A percentile compares a stretch with the other conserved stretches of the same genome.
Evolutionary conservation across 345 rosid genomes (phyloP).

Genomic region (Angophora floribunda): DNA sequence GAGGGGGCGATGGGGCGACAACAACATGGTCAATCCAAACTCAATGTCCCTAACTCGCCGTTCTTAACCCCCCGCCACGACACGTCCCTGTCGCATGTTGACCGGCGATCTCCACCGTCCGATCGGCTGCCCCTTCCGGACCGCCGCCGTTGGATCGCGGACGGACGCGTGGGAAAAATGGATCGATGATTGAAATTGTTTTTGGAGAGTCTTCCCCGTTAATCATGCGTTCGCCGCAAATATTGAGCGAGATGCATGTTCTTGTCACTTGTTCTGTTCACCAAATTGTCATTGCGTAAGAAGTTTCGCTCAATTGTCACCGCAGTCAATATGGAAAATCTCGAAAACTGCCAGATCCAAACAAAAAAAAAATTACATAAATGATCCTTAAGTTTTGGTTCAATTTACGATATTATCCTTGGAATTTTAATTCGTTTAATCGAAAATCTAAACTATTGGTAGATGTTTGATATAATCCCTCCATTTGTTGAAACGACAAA

Average conservation of each 20-base stretch:
- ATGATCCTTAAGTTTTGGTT: rapidly evolving
- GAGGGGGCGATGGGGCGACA: neutral
- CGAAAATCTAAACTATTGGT: neutral
- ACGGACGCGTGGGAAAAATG: neutral
- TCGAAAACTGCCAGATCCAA: neutral
- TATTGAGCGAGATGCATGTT: neutral
- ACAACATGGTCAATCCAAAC: neutral
- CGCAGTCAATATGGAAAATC: neutral
- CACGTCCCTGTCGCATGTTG: neutral
- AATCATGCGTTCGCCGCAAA: neutral
- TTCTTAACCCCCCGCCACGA: neutral
- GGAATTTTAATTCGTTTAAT: neutral
- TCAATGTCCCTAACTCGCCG: neutral
- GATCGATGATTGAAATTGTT: neutral
- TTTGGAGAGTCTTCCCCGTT: neutral
- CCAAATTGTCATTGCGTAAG: neutral
- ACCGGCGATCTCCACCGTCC: neutral
- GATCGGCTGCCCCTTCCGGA: neutral
- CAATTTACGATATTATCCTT: rapidly evolving
- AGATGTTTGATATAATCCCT: rapidly evolving
- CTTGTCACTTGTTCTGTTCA: neutral
- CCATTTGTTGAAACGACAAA: neutral
- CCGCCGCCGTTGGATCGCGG: neutral
- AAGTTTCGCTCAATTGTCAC: neutral
- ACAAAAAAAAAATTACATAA: rapidly evolving